Evolutionary conservation across 805 yeast genomes (phyloP).

Genomic region (Jamesozyma gamospora): DNA sequence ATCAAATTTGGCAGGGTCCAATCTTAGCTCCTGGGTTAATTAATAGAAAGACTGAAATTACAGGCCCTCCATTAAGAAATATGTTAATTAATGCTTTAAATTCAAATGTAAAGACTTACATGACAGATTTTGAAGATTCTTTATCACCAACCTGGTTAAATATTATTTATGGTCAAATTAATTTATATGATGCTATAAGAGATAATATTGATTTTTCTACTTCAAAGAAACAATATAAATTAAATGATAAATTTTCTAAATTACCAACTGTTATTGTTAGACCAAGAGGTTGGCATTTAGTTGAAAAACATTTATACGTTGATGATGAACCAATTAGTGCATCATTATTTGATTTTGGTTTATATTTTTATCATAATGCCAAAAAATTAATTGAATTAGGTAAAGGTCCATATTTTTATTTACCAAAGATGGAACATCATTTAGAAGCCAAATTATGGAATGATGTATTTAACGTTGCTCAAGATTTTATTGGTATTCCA

Average conservation of each 20-base stretch:
- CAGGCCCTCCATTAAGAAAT: conserved; percentile 79
- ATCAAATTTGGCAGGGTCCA: conserved; percentile 68
- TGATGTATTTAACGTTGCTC: conserved; percentile 66
- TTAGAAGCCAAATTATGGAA: conserved; percentile 78
- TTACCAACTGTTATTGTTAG: conserved; percentile 71
- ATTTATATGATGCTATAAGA: conserved; percentile 67
- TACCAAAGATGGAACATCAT: conserved; percentile 83
- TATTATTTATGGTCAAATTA: conserved; percentile 72
- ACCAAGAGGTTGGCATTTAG: conserved; percentile 86
- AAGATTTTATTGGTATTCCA: conserved; percentile 56
- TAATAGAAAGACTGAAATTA: conserved; percentile 71
- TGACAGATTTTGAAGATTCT: conserved; percentile 82
- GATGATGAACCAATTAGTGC: conserved; percentile 74
- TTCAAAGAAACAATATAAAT: conserved; percentile 36
- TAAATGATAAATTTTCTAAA: conserved; percentile 33
- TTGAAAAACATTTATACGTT: conserved; percentile 57
- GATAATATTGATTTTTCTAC: conserved; percentile 46
- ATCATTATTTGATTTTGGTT: conserved; percentile 69
- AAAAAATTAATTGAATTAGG: conserved; percentile 50
- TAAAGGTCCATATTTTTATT: conserved; percentile 70
- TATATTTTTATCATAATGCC: conserved; percentile 71
- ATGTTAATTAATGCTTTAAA: conserved; percentile 78
- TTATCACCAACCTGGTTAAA: conserved; percentile 78
- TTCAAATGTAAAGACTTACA: conserved; percentile 68
- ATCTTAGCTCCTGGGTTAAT: conserved; percentile 62